Percentiles rank a stretch among this genome's conserved stretches.
These are phyloP conservation scores for Fusarium pilosicola DNA, from an alignment of 2,329 filamentous ascomycete genomes.

Conservation along the genomic window DNA sequence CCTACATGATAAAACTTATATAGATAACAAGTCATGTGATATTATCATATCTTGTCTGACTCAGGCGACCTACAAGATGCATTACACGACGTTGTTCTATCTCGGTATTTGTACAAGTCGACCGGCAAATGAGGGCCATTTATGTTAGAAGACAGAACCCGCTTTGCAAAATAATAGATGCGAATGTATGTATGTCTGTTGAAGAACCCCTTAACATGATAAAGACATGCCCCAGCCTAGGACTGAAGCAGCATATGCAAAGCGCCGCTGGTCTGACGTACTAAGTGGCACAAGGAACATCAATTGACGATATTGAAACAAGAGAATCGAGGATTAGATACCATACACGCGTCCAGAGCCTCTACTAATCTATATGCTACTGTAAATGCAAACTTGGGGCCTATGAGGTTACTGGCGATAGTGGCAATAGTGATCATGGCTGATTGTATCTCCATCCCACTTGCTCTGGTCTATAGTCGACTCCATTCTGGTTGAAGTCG, in stretches of 20 bases:
- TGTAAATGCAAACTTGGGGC: constrained; percentile 25
- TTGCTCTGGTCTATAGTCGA: constrained; percentile 23
- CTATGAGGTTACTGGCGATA: not conserved
- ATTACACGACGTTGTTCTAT: not conserved
- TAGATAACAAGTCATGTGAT: not conserved
- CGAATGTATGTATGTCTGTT: not conserved
- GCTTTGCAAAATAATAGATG: not conserved
- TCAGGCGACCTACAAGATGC: constrained; percentile 10
- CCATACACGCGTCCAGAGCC: constrained; percentile 40
- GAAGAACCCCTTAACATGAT: too few relatives aligned
- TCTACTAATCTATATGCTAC: constrained; percentile 37
- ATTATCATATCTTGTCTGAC: not conserved
- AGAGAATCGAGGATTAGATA: constrained; percentile 39
- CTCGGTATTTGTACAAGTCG: not conserved
- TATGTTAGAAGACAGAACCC: not conserved
- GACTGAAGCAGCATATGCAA: not conserved
- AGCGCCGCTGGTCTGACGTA: not conserved
- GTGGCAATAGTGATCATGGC: constrained; percentile 6
- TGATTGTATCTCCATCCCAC: constrained; percentile 8
- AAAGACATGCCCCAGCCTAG: not conserved
- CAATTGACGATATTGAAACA: constrained; percentile 11
- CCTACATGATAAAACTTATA: not conserved
- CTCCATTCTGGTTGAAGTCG: not conserved
- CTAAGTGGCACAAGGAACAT: not conserved
- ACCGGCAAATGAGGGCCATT: not conserved